These are phyloP conservation scores for Cystobasidium ongulense DNA, from an alignment of 768 basidiomycete species.

Conservation along the genomic window DNA sequence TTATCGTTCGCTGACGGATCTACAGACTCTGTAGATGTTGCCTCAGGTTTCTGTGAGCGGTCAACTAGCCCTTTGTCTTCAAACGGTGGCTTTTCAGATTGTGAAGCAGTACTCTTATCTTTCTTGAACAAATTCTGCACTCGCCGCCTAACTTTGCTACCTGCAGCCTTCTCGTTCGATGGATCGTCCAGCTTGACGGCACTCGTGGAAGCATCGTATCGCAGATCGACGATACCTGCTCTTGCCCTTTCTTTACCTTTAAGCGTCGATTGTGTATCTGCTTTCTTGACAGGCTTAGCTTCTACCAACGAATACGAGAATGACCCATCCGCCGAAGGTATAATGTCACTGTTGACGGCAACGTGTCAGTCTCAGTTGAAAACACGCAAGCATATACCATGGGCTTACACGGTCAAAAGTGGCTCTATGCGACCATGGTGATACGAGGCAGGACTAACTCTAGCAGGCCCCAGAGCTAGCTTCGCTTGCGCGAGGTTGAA, in stretches of 20 bases:
- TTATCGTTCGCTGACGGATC: background rate
- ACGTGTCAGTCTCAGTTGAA: background rate
- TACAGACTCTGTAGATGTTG: background rate
- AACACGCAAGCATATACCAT: background rate
- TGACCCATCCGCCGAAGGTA: background rate
- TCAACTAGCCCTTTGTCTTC: too few species aligned
- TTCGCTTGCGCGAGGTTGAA: conserved; percentile 25
- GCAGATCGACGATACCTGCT: background rate
- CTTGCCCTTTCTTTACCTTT: background rate
- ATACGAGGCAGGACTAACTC: conserved; percentile 25
- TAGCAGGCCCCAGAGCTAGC: conserved; percentile 22
- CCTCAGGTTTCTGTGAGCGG: too few species aligned
- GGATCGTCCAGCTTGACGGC: background rate
- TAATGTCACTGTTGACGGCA: background rate
- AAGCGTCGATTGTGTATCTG: background rate
- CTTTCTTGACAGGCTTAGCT: background rate
- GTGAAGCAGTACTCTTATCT: background rate
- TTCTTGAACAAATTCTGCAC: background rate
- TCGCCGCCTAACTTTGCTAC: background rate
- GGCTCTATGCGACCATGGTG: conserved; percentile 17
- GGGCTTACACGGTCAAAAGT: conserved; percentile 6
- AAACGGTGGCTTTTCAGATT: background rate
- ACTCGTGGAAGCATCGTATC: conserved; percentile 1
- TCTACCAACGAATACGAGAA: background rate
- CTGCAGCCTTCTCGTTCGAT: background rate